Percentiles rank a stretch among this genome's conserved stretches.
phyloP scores from a whole-genome alignment of 164 flowering plant species.

The Litsea cubeba region DNA sequence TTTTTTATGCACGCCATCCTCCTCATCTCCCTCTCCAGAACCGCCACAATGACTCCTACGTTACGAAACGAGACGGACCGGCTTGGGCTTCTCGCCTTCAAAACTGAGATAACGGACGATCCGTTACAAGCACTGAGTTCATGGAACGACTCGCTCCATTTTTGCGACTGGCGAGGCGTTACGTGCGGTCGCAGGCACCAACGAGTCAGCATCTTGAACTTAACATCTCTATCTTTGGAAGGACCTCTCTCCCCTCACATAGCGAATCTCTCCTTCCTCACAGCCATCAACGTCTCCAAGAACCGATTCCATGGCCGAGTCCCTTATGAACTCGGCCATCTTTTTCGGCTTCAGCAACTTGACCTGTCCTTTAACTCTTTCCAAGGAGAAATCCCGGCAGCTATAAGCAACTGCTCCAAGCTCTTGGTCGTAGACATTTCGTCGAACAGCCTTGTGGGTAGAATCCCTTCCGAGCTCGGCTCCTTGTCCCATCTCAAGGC shows the following conservation, averaged over 20 bases:
- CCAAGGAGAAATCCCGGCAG: slow-evolving; percentile 27
- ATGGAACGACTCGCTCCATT: slow-evolving; percentile 16
- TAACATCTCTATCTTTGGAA: slow-evolving; percentile 5
- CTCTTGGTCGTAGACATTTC: slow-evolving; percentile 22
- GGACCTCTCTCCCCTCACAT: slow-evolving; percentile 34
- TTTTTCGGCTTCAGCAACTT: slow-evolving; percentile 23
- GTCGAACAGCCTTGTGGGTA: not conserved
- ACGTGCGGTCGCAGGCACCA: slow-evolving; percentile 17
- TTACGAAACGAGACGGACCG: slow-evolving; percentile 9
- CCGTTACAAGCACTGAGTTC: slow-evolving; percentile 5
- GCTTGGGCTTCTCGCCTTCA: slow-evolving; percentile 8
- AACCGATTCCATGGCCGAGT: slow-evolving; percentile 29
- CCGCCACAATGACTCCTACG: not conserved
- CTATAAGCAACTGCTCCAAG: slow-evolving; percentile 13
- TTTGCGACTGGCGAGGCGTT: slow-evolving; percentile 11
- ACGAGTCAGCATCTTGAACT: slow-evolving; percentile 22
- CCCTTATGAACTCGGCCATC: slow-evolving; percentile 26
- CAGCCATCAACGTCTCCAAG: slow-evolving; percentile 23
- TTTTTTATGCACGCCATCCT: not conserved
- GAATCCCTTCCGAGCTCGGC: not conserved
- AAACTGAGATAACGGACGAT: slow-evolving; percentile 1
- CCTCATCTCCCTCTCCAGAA: not conserved
- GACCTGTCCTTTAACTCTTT: slow-evolving; percentile 30
- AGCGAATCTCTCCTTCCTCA: slow-evolving; percentile 41
- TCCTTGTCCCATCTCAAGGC: not conserved